Evolutionary conservation across 1,284 basidiomycete species (phyloP), one percentile per base, ranked within the genome.

Genomic region (Albatrellus sp.): DNA sequence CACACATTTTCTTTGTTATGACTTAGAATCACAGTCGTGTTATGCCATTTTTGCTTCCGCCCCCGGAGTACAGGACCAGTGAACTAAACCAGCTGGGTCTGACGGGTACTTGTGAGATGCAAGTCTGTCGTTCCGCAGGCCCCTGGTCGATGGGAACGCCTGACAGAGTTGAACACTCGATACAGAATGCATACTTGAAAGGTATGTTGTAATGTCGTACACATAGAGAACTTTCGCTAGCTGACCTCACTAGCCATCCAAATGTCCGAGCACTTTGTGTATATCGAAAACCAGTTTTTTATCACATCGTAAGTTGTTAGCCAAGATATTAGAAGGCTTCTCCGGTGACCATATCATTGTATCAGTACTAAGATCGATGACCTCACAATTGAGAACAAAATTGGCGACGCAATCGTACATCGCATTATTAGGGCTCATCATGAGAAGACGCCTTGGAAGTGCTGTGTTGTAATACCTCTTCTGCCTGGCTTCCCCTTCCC

Each of bases 221-320:
- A n/a, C n/a, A 24, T 7, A 24, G 7, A 24, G 24, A 24, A 24
- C 24, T 4, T 24, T 11, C 9, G n/a, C 5, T 13, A 3, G 34
- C 12, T 3, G 3, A 8, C 16, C 34, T 42, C 47, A 37, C 51
- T 57, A 90, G 90, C 91, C 2, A 99, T 98, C 47, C 85, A 97
- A 61, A 71, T 90, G 58, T 96, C 91, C 14, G 91, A 98, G 49
- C 87, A 90, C 56, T 92, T 91, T 55, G 85, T 92, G 17, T 91
- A 92, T 63, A 90, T 92, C 48, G 92, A 98, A 62, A 98, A 98
- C 58, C 94, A 99, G 61, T 99, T 98, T 68, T 98, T 99, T 65
- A 92, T 98, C 57, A 89, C 92, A 0, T 96, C 88, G 75, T 88
- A 59, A 57, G 80, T 48, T 35, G 16, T 29, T 37, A 28, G 32